Evolutionary conservation across 371 early-diverging fungal species (phyloP).

Genomic region (Mucor velutinosus): DNA sequence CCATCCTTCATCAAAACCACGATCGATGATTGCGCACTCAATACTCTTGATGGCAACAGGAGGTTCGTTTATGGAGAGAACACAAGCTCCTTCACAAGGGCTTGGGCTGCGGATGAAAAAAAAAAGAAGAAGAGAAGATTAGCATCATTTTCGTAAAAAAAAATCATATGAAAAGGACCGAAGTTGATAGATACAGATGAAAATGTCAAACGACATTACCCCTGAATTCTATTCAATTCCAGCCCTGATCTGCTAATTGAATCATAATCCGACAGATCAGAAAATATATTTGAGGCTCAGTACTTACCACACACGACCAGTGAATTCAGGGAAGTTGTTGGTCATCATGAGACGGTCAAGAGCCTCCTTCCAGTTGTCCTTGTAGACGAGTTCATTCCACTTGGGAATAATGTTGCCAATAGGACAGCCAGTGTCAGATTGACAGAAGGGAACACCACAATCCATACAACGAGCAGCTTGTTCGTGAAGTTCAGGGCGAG

Average conservation of each 20-base stretch:
- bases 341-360: conserved; percentile 92
- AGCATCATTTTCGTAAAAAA: background rate
- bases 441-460: conserved; percentile 97
- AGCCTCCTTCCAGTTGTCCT: conserved; percentile 93
- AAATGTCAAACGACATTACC: background rate
- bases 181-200: background rate
- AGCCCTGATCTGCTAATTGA: background rate
- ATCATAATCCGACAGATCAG: background rate
- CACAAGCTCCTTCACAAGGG: conserved; percentile 90
- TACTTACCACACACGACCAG: conserved; percentile 51
- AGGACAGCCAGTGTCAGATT: conserved; percentile 95
- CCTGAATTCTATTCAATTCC: background rate
- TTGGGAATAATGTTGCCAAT: conserved; percentile 97
- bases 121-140: conserved; percentile 1
- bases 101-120: conserved; percentile 65
- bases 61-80: conserved; percentile 72
- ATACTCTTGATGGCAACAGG: conserved; percentile 97
- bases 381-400: conserved; percentile 96
- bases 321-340: conserved; percentile 97
- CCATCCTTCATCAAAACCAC: conserved; percentile 95
- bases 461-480: conserved; percentile 98
- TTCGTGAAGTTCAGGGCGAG: conserved; percentile 77
- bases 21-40: conserved; percentile 96
- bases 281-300: background rate
- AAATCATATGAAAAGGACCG: background rate